Evolutionary conservation across 352 stramenopile genomes (phyloP).

Genomic region (Phytopythium montanum): DNA sequence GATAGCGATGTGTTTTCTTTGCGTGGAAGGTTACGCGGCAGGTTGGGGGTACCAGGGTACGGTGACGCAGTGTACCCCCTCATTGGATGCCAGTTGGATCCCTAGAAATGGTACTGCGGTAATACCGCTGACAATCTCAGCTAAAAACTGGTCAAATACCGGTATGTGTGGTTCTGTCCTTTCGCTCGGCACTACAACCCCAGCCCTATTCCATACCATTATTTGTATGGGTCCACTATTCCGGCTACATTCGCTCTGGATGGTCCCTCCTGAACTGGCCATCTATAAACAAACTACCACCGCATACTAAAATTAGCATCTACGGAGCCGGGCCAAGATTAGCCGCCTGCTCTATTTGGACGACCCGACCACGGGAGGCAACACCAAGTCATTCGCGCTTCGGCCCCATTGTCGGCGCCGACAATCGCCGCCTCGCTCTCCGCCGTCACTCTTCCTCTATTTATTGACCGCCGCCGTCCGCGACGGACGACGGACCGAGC

Average conservation of each 20-base stretch:
- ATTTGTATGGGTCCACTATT: no score
- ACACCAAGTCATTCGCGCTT: slow-evolving; percentile 1
- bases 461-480: not conserved
- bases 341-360: not conserved
- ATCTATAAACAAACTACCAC: not conserved
- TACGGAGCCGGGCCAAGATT: slow-evolving; percentile 2
- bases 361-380: not conserved
- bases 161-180: no score
- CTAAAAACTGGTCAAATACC: no score
- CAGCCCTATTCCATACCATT: not conserved
- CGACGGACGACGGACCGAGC: not conserved
- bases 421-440: not conserved
- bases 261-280: not conserved
- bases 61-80: no score
- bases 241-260: no score
- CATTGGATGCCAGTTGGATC: no score
- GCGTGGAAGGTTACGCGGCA: not conserved
- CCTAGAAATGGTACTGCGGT: no score
- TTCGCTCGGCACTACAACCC: not conserved
- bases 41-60: no score
- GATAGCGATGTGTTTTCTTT: no score
- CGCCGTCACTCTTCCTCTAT: not conserved
- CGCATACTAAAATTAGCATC: slow-evolving; percentile 3
- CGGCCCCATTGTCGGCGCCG: not conserved
- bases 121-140: no score